phyloP scores from a whole-genome alignment of 106 monocot genomes.

The Dendrobium officinale region DNA sequence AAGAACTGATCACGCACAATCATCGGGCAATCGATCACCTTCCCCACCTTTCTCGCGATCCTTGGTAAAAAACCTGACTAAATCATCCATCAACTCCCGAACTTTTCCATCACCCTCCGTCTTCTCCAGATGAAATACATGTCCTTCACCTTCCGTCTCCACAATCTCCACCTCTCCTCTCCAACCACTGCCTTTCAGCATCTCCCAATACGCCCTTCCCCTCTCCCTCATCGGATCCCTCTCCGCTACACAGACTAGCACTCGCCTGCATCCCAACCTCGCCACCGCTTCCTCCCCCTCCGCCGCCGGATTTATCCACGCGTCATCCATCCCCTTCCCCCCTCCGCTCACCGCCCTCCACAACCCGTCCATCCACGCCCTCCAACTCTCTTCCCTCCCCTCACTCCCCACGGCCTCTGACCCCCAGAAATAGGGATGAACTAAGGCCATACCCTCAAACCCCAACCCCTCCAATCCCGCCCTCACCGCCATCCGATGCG shows the following conservation, averaged over 20 bases:
- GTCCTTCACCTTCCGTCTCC: constrained; percentile 20
- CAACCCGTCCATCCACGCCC: constrained; percentile 22
- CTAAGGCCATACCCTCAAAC: constrained; percentile 6
- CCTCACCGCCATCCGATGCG: constrained; percentile 23
- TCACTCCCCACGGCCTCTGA: constrained; percentile 6
- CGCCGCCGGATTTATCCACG: constrained; percentile 13
- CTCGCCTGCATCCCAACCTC: constrained; percentile 12
- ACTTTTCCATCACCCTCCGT: constrained; percentile 2
- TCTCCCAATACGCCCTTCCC: constrained; percentile 19
- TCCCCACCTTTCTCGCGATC: neutral
- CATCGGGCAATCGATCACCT: too few relatives aligned
- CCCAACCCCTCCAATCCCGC: neutral
- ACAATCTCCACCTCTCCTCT: constrained; percentile 22
- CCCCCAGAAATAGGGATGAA: constrained; percentile 12
- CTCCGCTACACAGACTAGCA: constrained; percentile 12
- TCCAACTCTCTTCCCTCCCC: constrained; percentile 6
- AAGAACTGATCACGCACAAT: neutral
- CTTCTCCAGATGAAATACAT: constrained; percentile 26
- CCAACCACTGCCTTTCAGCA: constrained; percentile 15
- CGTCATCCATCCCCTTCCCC: constrained; percentile 15
- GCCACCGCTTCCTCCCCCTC: constrained; percentile 18
- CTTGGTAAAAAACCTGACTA: neutral
- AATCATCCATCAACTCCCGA: neutral
- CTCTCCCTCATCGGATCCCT: constrained; percentile 13
- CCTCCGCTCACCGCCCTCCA: constrained; percentile 26